Percentiles rank a stretch among this genome's conserved stretches.
These are phyloP conservation scores for Gilbertella persicaria DNA, from an alignment of 371 early-diverging fungal species.

Conservation along the genomic window DNA sequence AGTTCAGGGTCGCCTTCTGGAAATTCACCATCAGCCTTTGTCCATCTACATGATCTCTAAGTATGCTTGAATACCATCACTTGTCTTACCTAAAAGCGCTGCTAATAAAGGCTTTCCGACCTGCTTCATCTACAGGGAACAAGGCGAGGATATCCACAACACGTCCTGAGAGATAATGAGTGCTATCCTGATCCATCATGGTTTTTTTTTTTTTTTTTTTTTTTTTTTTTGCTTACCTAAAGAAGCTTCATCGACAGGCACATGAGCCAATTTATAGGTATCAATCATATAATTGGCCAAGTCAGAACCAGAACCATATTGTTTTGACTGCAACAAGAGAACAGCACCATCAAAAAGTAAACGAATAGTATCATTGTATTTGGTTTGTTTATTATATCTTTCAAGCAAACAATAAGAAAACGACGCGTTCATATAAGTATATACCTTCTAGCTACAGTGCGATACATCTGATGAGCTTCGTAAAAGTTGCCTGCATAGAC, in stretches of 20 bases:
- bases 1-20: constrained; percentile 80
- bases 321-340: constrained; percentile 76
- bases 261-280: constrained; percentile 68
- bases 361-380: constrained; percentile 74
- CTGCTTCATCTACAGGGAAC: constrained; percentile 40
- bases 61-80: neutral
- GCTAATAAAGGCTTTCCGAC: constrained; percentile 48
- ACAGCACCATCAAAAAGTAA: constrained; percentile 79
- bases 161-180: constrained; percentile 62
- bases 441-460: constrained; percentile 86
- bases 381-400: constrained; percentile 85
- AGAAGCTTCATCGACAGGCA: constrained; percentile 73
- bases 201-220: no score
- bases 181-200: no score
- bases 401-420: neutral
- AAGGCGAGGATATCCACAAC: constrained; percentile 57
- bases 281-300: constrained; percentile 80
- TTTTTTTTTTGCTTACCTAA: constrained; percentile 51
- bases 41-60: constrained; percentile 59
- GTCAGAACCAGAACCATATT: constrained; percentile 85
- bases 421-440: neutral
- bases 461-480: constrained; percentile 93
- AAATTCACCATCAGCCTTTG: constrained; percentile 57
- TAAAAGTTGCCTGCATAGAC: constrained; percentile 86
- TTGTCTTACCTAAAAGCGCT: constrained; percentile 44